Evolutionary conservation across 2,329 filamentous ascomycete species (phyloP).

Genomic region (Fusarium irregulare): DNA sequence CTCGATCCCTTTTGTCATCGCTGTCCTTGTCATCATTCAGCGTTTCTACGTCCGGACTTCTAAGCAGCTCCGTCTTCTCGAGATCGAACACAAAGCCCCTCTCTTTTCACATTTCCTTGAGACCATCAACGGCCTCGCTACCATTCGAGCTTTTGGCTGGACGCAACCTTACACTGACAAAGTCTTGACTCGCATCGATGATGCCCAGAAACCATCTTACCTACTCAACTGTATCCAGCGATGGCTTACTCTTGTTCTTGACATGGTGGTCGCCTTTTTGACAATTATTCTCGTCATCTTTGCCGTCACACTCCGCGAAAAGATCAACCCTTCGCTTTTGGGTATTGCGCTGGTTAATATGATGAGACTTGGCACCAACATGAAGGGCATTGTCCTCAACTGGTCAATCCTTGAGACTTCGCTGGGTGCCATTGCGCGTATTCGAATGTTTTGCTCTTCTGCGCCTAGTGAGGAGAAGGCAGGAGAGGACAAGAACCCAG

Average conservation of each 20-base stretch:
- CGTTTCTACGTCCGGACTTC: conserved; percentile 67
- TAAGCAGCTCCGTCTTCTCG: conserved; percentile 64
- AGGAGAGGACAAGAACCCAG: conserved; percentile 28
- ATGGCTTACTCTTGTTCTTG: conserved; percentile 64
- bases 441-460: conserved; percentile 44
- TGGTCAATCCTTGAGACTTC: conserved; percentile 50
- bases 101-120: conserved; percentile 51
- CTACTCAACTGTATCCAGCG: conserved; percentile 63
- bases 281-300: conserved; percentile 54
- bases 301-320: conserved; percentile 51
- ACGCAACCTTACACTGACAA: conserved; percentile 53
- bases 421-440: conserved; percentile 46
- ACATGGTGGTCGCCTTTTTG: conserved; percentile 62
- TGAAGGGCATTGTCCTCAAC: conserved; percentile 45
- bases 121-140: conserved; percentile 47
- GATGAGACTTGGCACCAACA: conserved; percentile 44
- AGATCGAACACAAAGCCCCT: conserved; percentile 53
- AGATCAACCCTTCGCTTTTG: conserved; percentile 48
- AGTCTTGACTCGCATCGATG: conserved; percentile 54
- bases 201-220: conserved; percentile 65
- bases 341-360: conserved; percentile 55
- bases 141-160: conserved; percentile 56
- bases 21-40: conserved; percentile 58
- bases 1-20: conserved; percentile 57
- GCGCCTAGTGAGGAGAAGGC: conserved; percentile 42